A percentile compares a stretch with the other conserved stretches of the same genome.
These are phyloP conservation scores for Fusarium sp. DNA, from an alignment of 2,329 filamentous ascomycete species.

Conservation along the genomic window DNA sequence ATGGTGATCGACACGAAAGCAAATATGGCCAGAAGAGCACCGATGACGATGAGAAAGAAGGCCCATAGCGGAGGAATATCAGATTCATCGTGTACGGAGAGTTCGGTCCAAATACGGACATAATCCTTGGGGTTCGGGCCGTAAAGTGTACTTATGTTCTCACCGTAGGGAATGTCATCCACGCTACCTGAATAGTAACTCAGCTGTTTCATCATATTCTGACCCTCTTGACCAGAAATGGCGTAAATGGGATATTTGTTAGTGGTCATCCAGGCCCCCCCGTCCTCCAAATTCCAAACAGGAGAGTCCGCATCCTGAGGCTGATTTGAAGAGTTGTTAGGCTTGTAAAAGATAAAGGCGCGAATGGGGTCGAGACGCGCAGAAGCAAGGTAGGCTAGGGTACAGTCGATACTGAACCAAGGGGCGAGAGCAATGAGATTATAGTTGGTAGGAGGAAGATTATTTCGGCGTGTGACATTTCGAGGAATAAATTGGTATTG, in stretches of 20 bases:
- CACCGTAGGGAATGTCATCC: slow-evolving; percentile 69
- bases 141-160: slow-evolving; percentile 68
- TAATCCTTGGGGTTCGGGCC: slow-evolving; percentile 69
- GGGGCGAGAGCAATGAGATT: slow-evolving; percentile 86
- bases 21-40: slow-evolving; percentile 77
- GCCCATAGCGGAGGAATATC: slow-evolving; percentile 83
- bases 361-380: slow-evolving; percentile 70
- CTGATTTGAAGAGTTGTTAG: slow-evolving; percentile 66
- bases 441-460: slow-evolving; percentile 78
- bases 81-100: slow-evolving; percentile 61
- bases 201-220: slow-evolving; percentile 77
- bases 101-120: slow-evolving; percentile 70
- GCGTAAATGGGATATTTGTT: slow-evolving; percentile 87
- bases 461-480: slow-evolving; percentile 79
- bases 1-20: slow-evolving; percentile 76
- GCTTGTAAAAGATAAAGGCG: slow-evolving; percentile 74
- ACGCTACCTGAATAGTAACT: slow-evolving; percentile 83
- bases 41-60: slow-evolving; percentile 79
- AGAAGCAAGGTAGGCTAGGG: slow-evolving; percentile 76
- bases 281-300: slow-evolving; percentile 79
- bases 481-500: slow-evolving; percentile 76
- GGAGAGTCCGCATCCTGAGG: slow-evolving; percentile 75
- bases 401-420: slow-evolving; percentile 83
- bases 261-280: slow-evolving; percentile 76
- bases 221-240: slow-evolving; percentile 76